phyloP scores from a whole-genome alignment of 192 early-diverging fungal species.

The Backusella tarrabulga region DNA sequence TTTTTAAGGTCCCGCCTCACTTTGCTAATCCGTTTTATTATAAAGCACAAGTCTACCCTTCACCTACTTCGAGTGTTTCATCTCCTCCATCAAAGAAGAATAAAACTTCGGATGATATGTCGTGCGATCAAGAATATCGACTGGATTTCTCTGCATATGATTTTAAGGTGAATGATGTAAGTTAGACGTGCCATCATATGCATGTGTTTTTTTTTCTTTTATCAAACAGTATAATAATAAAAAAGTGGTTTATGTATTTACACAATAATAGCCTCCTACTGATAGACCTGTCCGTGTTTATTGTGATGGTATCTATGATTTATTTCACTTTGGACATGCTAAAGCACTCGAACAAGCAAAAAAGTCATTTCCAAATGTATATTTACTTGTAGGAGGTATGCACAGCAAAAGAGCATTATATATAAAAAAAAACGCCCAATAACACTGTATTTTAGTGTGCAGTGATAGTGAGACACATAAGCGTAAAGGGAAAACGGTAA shows the following conservation, averaged over 20 bases:
- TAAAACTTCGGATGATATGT: background rate
- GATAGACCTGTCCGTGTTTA: conserved; percentile 74
- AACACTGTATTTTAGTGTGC: conserved; percentile 45
- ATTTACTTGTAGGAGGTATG: conserved; percentile 66
- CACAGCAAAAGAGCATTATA: background rate
- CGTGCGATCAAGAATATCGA: background rate
- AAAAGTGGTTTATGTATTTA: background rate
- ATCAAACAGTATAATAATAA: background rate
- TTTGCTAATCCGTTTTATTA: background rate
- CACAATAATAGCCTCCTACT: conserved; percentile 43
- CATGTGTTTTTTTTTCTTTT: background rate
- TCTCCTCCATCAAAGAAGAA: background rate
- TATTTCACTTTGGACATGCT: conserved; percentile 80
- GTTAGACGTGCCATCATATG: background rate
- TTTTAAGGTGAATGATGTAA: conserved; percentile 13
- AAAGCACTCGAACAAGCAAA: conserved; percentile 79
- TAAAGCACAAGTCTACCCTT: conserved; percentile 1
- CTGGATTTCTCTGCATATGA: conserved; percentile 14
- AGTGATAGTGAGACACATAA: conserved; percentile 71
- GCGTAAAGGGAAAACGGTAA: conserved; percentile 82
- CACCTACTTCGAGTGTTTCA: background rate
- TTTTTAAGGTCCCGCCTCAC: background rate
- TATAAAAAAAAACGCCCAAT: background rate
- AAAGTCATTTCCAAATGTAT: conserved; percentile 69
- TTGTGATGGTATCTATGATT: conserved; percentile 81